Evolutionary conservation across 2,329 filamentous ascomycete species (phyloP), one percentile per base, ranked within the genome.

Genomic region (Stagonosporopsis cucurbitacearum): DNA sequence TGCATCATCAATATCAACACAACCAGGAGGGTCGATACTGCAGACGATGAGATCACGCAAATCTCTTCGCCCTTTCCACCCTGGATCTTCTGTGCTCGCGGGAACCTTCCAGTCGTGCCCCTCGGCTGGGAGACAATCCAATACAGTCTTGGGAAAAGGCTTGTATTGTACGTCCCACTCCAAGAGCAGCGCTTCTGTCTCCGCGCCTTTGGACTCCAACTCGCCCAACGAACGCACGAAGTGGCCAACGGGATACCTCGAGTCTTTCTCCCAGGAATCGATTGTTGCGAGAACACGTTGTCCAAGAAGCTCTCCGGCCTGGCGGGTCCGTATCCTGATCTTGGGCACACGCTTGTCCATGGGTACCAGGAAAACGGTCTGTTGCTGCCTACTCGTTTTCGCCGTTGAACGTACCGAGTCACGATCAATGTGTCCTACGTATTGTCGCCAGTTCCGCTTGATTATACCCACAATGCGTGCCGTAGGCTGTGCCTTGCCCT

Each of bases 291-390:
- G 77, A 45, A 99, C 88, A 54, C 96, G 88, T 80, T 98, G 95
- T 5, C 95, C 95, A 25, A 97, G 77, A 4, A 99, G 84, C 68
- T 96, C 92, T 15, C 87, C 87, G 22, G 92, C 93, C 76, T 98
- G 95, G 47, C 95, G 85, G 11, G 95, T 98, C 46, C 93, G 88
- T 50, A 99, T 87, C 41, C 92, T 87, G 67, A 99, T 97, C 80
- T 98, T 99, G 2, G 95, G 95, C 20, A 99, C 90, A 68, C 92
- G 89, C 81, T 96, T 98, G 77, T 99, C 94, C 94, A 99, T 98
- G 4, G 95, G 93, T 44, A 98, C 87, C 17, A 99, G 83, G 77
- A 99, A 99, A 13, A 99, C 92, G 15, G 86, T 96, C 72, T 97
- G 92, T 72, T 96, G 92, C 67, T 90, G 90, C 55, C 92, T 86